Evolutionary conservation across 2,329 filamentous ascomycete species (phyloP), one percentile per base, ranked within the genome.

Genomic region (Alternaria sp.): DNA sequence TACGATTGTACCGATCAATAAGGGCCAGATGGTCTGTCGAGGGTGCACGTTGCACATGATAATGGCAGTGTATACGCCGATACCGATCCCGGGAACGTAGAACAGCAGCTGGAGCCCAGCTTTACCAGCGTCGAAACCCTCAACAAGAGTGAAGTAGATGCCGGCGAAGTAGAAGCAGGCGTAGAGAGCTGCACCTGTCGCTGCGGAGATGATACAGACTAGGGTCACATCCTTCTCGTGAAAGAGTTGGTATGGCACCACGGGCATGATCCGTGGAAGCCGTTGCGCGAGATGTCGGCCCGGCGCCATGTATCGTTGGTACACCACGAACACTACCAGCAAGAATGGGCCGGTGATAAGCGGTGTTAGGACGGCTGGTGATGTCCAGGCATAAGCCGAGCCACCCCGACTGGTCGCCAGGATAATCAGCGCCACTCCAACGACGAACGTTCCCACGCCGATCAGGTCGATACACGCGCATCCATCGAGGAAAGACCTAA

Each of bases 201-300:
- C 53, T 56, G 53, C 53, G 21, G 53, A 56, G 6, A 56, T 56
- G 53, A 56, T 45, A 56, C 53, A 44, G 3, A 56, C 53, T 10
- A 56, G 53, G 12, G 53, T 44, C 9, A 56, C 53, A 18, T 56
- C 53, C 21, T 56, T 56, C 41, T 56, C 41, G 21, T 46, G 53
- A n/a, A 56, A 56, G 33, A 56, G 53, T 5, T 56, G 53, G 23
- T 56, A 56, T 28, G 53, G 53, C 9, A 56, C 53, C 53, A 56
- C 41, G n/a, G 53, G 21, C 21, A 56, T 45, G 12, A 11, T 55
- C 9, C 53, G 30, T 4, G 41, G 53, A n/a, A 56, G n/a, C 2
- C 41, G 33, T 56, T 11, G 21, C 10, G 53, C 53, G 21, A 50
- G 25, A 28, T 20, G 11, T 11, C 25, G 47, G 11, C 14, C 47